Base-by-base conservation (phyloP, 78 protist species). In the Chrysochromulina parva region DNA sequence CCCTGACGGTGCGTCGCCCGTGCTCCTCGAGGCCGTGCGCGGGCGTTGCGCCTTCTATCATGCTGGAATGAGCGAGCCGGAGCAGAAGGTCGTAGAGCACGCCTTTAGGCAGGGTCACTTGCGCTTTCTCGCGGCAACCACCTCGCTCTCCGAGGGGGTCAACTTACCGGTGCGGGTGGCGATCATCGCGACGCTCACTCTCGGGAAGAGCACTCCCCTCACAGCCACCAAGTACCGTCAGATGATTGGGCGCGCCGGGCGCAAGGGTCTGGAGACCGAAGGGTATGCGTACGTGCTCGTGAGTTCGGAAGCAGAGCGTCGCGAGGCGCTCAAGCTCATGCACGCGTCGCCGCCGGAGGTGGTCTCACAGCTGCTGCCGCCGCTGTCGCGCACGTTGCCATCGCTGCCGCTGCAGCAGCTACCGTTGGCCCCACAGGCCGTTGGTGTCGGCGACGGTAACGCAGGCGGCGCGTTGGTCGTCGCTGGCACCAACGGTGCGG, bases 91-190 rank as follows among this genome's bases (percentile, higher is more conserved):
- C 76, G 57, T 93, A 38, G 95, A 93, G 88, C 54, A 3, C 24
- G 95, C 92, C 47, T 90, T 71, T 84, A 6, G 48, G 26, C 5
- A 26, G 13, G 50, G 89, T 17, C 47, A 1, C 71, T 0, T 93
- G 22, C 0, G 11, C 24, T 62, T 86, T 22, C 90, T 90, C 62
- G 5, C n/a, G 38, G 17, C 69, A 17, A 93, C 95, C 20, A 57
- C 92, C 7, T 88, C 95, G 59, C 93, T 93, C n/a, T 67, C 93
- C 17, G 95, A 93, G 2, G 95, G 95, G 24, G 95, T 93, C 66
- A 93, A 93, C 67, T 90, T 93, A 84, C 95, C 95, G 0, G 92
- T 87, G 50, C 38, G 19, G 20, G 91, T 91, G 66, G 95, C 90
- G 26, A 54, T 93, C 60, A 5, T 93, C 71, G 3, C 38, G 38